These are phyloP conservation scores for Boletus tomentosulus DNA, from an alignment of 768 basidiomycete species.

Conservation along the genomic window DNA sequence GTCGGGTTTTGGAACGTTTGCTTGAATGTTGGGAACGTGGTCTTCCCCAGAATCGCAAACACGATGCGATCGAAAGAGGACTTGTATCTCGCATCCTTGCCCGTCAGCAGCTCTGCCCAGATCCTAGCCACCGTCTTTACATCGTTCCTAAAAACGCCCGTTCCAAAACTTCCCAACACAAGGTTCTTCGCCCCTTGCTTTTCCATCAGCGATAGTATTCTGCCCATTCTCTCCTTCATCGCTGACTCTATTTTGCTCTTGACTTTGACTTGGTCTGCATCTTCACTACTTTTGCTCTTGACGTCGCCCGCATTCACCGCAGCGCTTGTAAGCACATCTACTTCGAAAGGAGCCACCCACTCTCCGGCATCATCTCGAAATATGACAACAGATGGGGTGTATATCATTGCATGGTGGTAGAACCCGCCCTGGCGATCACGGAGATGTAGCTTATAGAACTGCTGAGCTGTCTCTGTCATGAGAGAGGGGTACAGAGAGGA, in stretches of 20 bases:
- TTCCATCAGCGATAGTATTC: slow-evolving; percentile 64
- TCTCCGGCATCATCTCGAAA: slow-evolving; percentile 61
- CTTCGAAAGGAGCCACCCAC: slow-evolving; percentile 51
- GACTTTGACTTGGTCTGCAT: slow-evolving; percentile 17
- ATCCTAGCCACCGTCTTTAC: slow-evolving; percentile 53
- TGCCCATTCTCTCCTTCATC: slow-evolving; percentile 71
- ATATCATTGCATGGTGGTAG: slow-evolving; percentile 79
- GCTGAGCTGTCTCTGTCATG: slow-evolving; percentile 46
- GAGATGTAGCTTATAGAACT: slow-evolving; percentile 62
- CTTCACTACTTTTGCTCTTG: slow-evolving; percentile 22
- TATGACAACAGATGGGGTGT: slow-evolving; percentile 58
- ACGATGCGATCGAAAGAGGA: slow-evolving; percentile 57
- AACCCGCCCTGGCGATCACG: slow-evolving; percentile 47
- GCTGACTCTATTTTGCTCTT: slow-evolving; percentile 41
- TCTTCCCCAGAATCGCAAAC: slow-evolving; percentile 59
- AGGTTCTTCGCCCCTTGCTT: slow-evolving; percentile 52
- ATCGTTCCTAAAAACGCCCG: slow-evolving; percentile 70
- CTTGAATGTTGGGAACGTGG: slow-evolving; percentile 44
- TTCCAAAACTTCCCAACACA: slow-evolving; percentile 74
- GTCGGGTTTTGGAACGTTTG: slow-evolving; percentile 28
- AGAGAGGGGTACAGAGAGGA: slow-evolving; percentile 68
- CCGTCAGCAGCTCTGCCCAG: slow-evolving; percentile 59
- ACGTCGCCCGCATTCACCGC: slow-evolving; percentile 69
- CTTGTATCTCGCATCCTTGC: slow-evolving; percentile 49
- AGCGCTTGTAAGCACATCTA: slow-evolving; percentile 67